Percentiles rank a stretch among this genome's conserved stretches.
Conservation (phyloP, 1,284 basidiomycete genomes). For the Apiotrichum sp. region DNA sequence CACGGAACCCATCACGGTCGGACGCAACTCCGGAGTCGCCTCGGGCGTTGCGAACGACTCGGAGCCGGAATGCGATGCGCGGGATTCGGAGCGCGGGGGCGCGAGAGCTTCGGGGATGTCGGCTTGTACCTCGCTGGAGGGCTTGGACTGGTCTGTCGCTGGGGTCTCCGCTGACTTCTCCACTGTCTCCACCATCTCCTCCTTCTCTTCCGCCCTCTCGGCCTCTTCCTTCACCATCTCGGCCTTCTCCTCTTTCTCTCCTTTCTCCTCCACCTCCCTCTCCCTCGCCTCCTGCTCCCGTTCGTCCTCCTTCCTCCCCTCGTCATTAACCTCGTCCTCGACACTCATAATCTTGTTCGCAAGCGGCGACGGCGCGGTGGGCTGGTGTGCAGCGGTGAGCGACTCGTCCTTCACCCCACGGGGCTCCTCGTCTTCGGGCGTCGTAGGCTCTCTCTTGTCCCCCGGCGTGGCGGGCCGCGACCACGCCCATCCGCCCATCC, state of each 20-base stretch:
- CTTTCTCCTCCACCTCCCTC: slow-evolving; percentile 2
- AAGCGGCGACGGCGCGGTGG: not conserved
- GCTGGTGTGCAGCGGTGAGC: not conserved
- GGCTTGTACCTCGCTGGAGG: no score
- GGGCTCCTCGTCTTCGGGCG: not conserved
- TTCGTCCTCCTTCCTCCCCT: no score
- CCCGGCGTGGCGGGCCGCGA: not conserved
- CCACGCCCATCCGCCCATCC: slow-evolving; percentile 1
- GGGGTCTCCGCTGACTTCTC: not conserved
- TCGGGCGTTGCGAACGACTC: slow-evolving; percentile 1
- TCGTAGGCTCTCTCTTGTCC: not conserved
- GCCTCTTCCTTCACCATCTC: not conserved
- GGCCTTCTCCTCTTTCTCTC: not conserved
- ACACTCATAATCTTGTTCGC: not conserved
- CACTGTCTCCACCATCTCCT: no score
- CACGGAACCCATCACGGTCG: not conserved
- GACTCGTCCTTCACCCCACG: not conserved
- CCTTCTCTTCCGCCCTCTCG: not conserved
- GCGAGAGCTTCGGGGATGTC: no score
- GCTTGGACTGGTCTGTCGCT: no score
- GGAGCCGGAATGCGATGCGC: not conserved
- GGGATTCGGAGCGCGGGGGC: not conserved
- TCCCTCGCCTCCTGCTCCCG: not conserved
- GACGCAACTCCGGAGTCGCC: not conserved
- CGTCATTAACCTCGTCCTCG: no score